phyloP scores from a whole-genome alignment of 805 yeast genomes.

The Metschnikowia koreensis region DNA sequence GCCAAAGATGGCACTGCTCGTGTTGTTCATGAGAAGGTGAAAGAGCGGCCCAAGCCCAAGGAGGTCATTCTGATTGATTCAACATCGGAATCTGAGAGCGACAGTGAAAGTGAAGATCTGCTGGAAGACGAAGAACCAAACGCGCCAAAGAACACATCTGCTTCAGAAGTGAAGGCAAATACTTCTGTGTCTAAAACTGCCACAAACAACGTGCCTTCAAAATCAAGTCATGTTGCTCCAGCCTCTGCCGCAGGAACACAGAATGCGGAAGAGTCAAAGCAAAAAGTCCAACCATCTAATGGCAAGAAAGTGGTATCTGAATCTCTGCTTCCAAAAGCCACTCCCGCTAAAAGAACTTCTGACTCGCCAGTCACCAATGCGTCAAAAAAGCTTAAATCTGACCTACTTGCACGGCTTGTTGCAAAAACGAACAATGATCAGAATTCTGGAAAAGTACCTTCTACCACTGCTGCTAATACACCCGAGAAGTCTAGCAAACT shows the following conservation, averaged over 20 bases:
- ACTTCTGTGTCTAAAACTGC: background rate
- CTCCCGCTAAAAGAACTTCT: background rate
- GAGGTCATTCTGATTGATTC: slow-evolving; percentile 4
- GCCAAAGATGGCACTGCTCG: background rate
- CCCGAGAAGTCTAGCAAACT: background rate
- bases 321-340: background rate
- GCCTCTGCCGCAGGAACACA: background rate
- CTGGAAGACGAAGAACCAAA: background rate
- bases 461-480: background rate
- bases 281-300: background rate
- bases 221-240: background rate
- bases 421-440: background rate
- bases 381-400: background rate
- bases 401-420: background rate
- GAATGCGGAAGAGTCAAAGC: background rate
- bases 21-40: background rate
- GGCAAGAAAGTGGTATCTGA: background rate
- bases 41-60: background rate
- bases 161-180: background rate
- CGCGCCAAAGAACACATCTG: background rate
- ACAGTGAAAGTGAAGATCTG: background rate
- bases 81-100: background rate
- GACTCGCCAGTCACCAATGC: background rate
- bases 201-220: too few relatives aligned
- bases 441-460: background rate